phyloP scores from a whole-genome alignment of 129 eudicot species.

The Solidago caesia region DNA sequence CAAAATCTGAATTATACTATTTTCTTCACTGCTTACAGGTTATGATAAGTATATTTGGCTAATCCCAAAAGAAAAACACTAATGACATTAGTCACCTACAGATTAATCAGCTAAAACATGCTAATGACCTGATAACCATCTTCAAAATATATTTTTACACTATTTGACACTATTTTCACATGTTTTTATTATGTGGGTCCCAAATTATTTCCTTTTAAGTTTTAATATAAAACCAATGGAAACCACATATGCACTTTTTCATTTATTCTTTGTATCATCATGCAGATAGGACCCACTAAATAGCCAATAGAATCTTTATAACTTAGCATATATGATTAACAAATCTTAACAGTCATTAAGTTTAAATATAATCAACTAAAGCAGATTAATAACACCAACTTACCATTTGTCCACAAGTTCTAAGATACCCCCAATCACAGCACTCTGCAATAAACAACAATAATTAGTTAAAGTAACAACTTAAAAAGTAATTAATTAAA shows the following conservation, averaged over 20 bases:
- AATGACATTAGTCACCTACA: background rate
- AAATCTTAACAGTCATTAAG: background rate
- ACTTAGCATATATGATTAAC: background rate
- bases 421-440: background rate
- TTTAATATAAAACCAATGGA: background rate
- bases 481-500: background rate
- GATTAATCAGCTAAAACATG: conserved; percentile 14
- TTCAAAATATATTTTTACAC: background rate
- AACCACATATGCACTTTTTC: background rate
- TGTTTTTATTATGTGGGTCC: conserved; percentile 11
- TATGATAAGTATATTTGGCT: background rate
- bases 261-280: background rate
- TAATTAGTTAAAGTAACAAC: conserved; percentile 7
- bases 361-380: conserved; percentile 6
- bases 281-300: background rate
- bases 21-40: too few species aligned
- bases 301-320: conserved; percentile 12
- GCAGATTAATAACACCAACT: conserved; percentile 7
- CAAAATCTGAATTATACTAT: background rate
- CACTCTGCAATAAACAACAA: conserved; percentile 18
- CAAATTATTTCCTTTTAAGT: background rate
- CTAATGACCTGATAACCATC: background rate
- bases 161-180: conserved; percentile 3
- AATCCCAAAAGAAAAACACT: background rate
- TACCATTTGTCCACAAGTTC: conserved; percentile 27